Percentiles rank a stretch among this genome's conserved stretches.
phyloP scores from a whole-genome alignment of 2,329 filamentous ascomycete species.

The Aspergillus hortae region DNA sequence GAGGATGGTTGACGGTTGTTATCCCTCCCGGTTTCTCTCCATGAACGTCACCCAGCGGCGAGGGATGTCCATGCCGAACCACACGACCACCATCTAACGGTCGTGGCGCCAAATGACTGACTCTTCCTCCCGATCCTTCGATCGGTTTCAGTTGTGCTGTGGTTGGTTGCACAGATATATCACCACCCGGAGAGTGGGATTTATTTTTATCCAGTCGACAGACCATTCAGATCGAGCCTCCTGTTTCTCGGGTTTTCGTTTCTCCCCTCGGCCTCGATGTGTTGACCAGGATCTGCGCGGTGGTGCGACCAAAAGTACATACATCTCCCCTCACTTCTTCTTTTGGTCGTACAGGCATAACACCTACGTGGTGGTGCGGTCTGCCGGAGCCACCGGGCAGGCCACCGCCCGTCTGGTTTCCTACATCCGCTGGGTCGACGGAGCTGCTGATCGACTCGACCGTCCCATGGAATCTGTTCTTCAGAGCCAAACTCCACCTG shows the following conservation, averaged over 20 bases:
- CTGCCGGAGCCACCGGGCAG: constrained; percentile 1
- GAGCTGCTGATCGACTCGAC: not conserved
- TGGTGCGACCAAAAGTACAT: not conserved
- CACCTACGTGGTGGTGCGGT: not conserved
- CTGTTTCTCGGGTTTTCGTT: not conserved
- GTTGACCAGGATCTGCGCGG: not conserved
- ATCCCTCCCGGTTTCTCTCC: not conserved
- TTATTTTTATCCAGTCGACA: too few relatives aligned
- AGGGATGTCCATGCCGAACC: constrained; percentile 46
- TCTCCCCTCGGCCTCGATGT: not conserved
- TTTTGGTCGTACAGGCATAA: not conserved
- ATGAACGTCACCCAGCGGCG: not conserved
- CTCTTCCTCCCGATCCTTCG: constrained; percentile 44
- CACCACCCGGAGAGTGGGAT: not conserved
- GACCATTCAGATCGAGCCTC: not conserved
- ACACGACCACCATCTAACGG: constrained; percentile 47
- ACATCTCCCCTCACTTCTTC: not conserved
- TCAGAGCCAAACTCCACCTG: not conserved
- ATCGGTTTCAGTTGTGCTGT: not conserved
- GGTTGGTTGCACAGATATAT: not conserved
- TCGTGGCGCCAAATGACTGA: constrained; percentile 5
- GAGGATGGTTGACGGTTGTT: not conserved
- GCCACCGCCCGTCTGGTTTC: constrained; percentile 3
- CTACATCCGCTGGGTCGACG: not conserved
- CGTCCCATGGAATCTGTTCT: not conserved